Evolutionary conservation across 192 early-diverging fungal genomes (phyloP), one percentile per base, ranked within the genome.

Genomic region (Spinellus fusiger): DNA sequence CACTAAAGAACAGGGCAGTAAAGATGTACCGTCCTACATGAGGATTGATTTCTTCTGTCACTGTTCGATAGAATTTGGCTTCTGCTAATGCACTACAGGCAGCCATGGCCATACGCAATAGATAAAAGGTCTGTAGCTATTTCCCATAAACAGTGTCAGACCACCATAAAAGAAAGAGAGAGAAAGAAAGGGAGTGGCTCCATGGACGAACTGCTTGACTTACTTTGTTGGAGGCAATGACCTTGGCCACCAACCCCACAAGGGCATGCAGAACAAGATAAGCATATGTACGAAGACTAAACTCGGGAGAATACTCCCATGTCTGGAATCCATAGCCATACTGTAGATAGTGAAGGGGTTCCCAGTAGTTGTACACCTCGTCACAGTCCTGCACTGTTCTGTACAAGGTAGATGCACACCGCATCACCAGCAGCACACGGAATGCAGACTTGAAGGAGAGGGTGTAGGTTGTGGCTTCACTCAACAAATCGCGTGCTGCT

Each of bases 351-450:
- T 98, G 95, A 26, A 87, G 77, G 10, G 94, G 89, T 68, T 98
- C 96, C 93, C 92, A 97, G 76, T 93, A 98, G 78, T 97, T 98
- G 78, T 87, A 97, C 16, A 93, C 79, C 62, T 84, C 92, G 62
- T 94, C 92, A 73, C 92, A 94, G 65, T 94, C 92, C 49, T 67
- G 67, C 46, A 90, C 80, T 38, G 77, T 77, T 18, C 77, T 78
- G 47, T 72, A 84, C 0, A 84, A 59, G 15, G 81, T 82, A 18
- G 80, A 80, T 25, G 76, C 56, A n/a, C 80, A 60, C 15, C 87
- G 68, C 0, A 79, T 72, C 9, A 78, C 64, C 16, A 85, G 67
- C 20, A 88, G 66, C 10, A 74, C 22, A 12, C 77, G 74, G 69
- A 83, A 84, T 1, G 80, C 84, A 16, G 63, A 54, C 8, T 65